Percentiles rank a stretch among this genome's conserved stretches.
phyloP scores from a whole-genome alignment of 345 rosid genomes.

The Hibiscus trionum region DNA sequence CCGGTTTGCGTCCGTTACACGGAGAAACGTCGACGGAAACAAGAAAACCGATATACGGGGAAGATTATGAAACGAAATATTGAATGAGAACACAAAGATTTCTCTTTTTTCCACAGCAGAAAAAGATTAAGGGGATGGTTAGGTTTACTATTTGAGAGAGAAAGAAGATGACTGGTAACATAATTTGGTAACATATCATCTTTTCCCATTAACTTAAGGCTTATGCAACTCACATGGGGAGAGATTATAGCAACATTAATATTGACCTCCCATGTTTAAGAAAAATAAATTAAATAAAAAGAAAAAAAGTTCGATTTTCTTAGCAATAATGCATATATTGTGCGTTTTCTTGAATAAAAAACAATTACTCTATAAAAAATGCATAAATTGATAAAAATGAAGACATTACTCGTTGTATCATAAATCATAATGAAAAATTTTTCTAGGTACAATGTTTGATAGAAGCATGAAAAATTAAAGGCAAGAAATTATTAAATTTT shows the following conservation, averaged over 20 bases:
- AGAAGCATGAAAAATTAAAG: no score
- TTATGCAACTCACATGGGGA: constrained; percentile 8
- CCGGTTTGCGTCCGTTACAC: neutral
- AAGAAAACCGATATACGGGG: neutral
- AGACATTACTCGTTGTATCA: no score
- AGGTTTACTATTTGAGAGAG: constrained; percentile 1
- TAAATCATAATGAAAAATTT: no score
- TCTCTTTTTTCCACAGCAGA: neutral
- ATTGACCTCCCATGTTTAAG: neutral
- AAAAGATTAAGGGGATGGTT: neutral
- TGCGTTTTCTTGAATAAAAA: no score
- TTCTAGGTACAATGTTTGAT: no score
- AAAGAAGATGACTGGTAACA: constrained; percentile 2
- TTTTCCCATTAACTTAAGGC: constrained; percentile 5
- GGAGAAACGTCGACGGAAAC: neutral
- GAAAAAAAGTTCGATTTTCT: neutral
- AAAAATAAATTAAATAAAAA: no score
- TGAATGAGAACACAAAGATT: neutral
- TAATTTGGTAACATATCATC: constrained; percentile 5
- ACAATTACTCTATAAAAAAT: no score
- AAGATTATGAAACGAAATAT: neutral
- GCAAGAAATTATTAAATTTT: no score
- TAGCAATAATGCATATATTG: neutral
- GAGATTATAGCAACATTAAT: neutral
- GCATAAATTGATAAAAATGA: no score